Base-by-base conservation (phyloP, 73 alveolate genomes). In the Durusdinium trenchii region DNA sequence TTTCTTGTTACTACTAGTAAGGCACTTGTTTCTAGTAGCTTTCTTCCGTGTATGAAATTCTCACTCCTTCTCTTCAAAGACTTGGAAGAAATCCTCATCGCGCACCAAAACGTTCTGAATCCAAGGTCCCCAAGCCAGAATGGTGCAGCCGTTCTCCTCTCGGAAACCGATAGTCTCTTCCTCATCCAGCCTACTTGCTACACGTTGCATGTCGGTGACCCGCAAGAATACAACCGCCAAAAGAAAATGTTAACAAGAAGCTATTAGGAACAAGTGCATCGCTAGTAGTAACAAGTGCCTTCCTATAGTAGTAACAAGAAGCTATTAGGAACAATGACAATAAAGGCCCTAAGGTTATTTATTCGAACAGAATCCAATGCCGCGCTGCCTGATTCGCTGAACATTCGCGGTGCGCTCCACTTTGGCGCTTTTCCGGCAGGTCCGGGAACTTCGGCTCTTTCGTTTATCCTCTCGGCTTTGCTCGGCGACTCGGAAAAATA, bases 31-130 rank as follows among this genome's bases (percentile, higher is more conserved):
- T n/a, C n/a, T n/a, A n/a, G n/a, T n/a, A n/a, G n/a, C n/a, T n/a
- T n/a, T n/a, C n/a, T 20, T 9, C 9, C 9, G 20, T 20, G 20
- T 12, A 54, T 12, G 20, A 54, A 54, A 9, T 54, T 20, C 46
- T 2, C 62, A 87, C 98, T 91, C 90, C 18, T 91, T 89, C 10
- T 52, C 14, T 50, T 54, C n/a, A 76, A 54, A 91, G 90, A 52
- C 76, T 43, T 67, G 28, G 60, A 91, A 91, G 98, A 91, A 91
- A 48, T 91, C 98, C 94, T 84, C 54, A 16, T 0, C 35, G 20
- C 14, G 40, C 60, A 1, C 86, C 42, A 26, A 30, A 7, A 38
- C 43, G 1, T 64, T 18, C 42, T 7, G 42, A 64, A 18, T 64
- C 1, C 45, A 64, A 18, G n/a, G n/a, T n/a, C 36, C 9, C 3